These are phyloP conservation scores for Trichoderma arundinaceum DNA, from an alignment of 2,329 filamentous ascomycete genomes.

Conservation along the genomic window DNA sequence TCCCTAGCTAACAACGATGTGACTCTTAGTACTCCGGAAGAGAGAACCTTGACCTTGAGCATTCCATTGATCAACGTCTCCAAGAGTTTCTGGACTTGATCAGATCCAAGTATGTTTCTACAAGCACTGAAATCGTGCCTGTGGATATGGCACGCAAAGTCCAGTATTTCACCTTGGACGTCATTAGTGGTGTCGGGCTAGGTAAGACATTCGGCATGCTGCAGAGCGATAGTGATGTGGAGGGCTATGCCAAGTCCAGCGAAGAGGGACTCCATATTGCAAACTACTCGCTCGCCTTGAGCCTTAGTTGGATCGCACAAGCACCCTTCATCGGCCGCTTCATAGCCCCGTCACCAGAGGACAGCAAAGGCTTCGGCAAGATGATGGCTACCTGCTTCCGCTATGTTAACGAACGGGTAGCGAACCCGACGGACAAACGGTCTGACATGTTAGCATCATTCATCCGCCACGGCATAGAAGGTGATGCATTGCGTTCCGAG, in stretches of 20 bases:
- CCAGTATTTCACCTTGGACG: constrained; percentile 60
- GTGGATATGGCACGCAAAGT: constrained; percentile 56
- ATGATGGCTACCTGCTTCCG: constrained; percentile 44
- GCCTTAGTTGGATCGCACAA: constrained; percentile 41
- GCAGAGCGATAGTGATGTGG: constrained; percentile 51
- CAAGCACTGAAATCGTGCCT: constrained; percentile 36
- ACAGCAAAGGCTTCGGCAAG: constrained; percentile 44
- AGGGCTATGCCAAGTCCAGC: constrained; percentile 46
- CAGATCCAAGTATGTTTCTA: constrained; percentile 50
- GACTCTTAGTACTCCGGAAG: constrained; percentile 58
- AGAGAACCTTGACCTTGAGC: constrained; percentile 58
- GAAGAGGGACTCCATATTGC: constrained; percentile 43
- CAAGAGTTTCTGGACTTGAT: constrained; percentile 53
- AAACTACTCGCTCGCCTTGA: constrained; percentile 39
- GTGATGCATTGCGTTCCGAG: constrained; percentile 44
- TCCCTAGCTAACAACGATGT: neutral
- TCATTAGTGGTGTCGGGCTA: constrained; percentile 57
- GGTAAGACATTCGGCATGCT: constrained; percentile 58
- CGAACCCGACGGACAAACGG: constrained; percentile 37
- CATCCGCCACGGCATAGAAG: constrained; percentile 46
- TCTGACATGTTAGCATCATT: constrained; percentile 52
- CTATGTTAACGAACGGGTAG: constrained; percentile 34
- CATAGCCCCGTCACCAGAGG: constrained; percentile 40
- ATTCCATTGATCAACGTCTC: constrained; percentile 55
- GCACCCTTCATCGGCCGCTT: constrained; percentile 39